phyloP scores from a whole-genome alignment of 2,329 filamentous ascomycete species.

The Cladophialophora yegresii region DNA sequence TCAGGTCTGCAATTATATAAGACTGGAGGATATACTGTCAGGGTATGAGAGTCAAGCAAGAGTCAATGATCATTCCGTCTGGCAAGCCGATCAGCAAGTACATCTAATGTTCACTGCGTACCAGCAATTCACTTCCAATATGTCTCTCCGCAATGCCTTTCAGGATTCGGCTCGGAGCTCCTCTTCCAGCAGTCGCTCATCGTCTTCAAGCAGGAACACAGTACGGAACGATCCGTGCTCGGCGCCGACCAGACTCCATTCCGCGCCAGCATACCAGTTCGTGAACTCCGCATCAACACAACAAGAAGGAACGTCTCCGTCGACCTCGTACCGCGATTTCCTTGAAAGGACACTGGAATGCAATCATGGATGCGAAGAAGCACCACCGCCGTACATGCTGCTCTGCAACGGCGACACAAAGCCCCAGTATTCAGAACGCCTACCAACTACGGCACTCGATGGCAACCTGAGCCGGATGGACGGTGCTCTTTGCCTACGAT shows the following conservation, averaged over 20 bases:
- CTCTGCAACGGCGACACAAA: conserved; percentile 17
- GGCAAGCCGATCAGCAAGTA: background rate
- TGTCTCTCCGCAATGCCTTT: conserved; percentile 9
- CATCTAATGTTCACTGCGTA: conserved; percentile 9
- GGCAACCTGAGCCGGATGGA: conserved; percentile 4
- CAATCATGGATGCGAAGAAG: conserved; percentile 14
- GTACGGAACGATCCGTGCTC: background rate
- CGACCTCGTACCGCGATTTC: background rate
- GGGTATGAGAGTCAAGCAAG: background rate
- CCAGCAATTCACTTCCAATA: conserved; percentile 7
- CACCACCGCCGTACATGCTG: conserved; percentile 20
- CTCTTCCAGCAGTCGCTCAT: background rate
- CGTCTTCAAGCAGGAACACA: background rate
- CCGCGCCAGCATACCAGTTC: background rate
- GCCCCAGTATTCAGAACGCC: conserved; percentile 20
- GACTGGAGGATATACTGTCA: background rate
- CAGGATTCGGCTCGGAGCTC: background rate
- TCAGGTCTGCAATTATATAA: background rate
- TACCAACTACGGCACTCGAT: background rate
- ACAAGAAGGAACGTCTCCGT: background rate
- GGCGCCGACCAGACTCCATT: background rate
- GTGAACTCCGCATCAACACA: background rate
- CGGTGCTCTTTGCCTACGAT: conserved; percentile 17
- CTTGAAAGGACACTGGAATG: conserved; percentile 10
- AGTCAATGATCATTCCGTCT: background rate